Evolutionary conservation across 2,329 filamentous ascomycete genomes (phyloP), one percentile per base, ranked within the genome.

Genomic region (Leptoxyphium fumago): DNA sequence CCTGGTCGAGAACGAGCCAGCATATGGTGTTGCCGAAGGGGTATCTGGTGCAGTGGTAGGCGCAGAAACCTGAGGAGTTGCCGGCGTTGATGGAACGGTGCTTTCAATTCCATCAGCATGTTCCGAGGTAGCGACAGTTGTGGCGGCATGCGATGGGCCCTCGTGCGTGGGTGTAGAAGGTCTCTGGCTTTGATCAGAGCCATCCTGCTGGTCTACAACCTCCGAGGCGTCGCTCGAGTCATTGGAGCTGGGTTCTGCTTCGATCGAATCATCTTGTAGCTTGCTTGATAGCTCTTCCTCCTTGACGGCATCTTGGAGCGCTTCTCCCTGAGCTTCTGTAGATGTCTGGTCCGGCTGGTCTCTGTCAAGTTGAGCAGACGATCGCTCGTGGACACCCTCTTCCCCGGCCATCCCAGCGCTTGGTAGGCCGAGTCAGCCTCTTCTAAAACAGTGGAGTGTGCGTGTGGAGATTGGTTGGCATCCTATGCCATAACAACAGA

Each of bases 361-460:
- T 38, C 46, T 48, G 29, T 55, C 46, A 34, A 39, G 39, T 59
- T 56, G 38, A 41, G 47, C 47, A 46, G 47, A 47, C n/a, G 26
- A 34, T n/a, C 40, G 48, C 45, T 52, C 44, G 46, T 43, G 46
- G 38, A 46, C 47, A 29, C 54, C 46, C 47, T 55, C 53, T 40
- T 41, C 45, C 41, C 54, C 51, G 47, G 55, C 53, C 54, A 59
- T 58, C 45, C 50, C 53, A 55, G 52, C 56, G 52, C 55, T 56
- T 53, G 54, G 52, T 47, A 48, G 44, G 43, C 46, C 46, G 32
- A 15, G 32, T 13, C 32, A 36, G 32, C 32, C 32, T 13, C 21
- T 26, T 26, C 21, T 26, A 26, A 26, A 26, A 7, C 21, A 26
- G 7, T 26, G 21, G 21, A 26, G 21, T 26, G 21, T 26, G 21